Evolutionary conservation across 2,329 filamentous ascomycete genomes (phyloP).

Genomic region (Hymenoscyphus repandus): DNA sequence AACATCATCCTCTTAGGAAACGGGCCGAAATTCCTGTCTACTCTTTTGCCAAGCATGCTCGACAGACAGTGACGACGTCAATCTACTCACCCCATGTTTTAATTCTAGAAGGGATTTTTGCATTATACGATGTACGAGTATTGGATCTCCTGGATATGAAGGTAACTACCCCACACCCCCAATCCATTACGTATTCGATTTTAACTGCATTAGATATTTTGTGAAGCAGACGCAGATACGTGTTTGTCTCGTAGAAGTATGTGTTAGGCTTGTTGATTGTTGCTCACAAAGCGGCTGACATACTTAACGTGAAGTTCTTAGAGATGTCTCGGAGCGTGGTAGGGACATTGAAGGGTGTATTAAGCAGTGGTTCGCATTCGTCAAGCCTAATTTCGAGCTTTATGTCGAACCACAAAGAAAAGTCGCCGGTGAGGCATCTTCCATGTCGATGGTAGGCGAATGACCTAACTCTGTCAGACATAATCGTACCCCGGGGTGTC

Average conservation of each 20-base stretch:
- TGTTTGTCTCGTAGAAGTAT: constrained; percentile 83
- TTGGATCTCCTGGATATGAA: constrained; percentile 87
- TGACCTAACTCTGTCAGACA: constrained; percentile 47
- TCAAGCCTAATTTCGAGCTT: constrained; percentile 95
- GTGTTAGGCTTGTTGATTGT: constrained; percentile 26
- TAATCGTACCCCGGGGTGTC: constrained; percentile 91
- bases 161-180: constrained; percentile 39
- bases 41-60: constrained; percentile 87
- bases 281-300: background rate
- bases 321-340: constrained; percentile 84
- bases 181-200: background rate
- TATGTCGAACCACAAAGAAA: constrained; percentile 90
- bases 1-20: constrained; percentile 48
- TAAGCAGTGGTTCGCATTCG: constrained; percentile 95
- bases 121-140: constrained; percentile 81
- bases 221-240: constrained; percentile 91
- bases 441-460: background rate
- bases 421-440: constrained; percentile 58
- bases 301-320: constrained; percentile 44
- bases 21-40: constrained; percentile 90
- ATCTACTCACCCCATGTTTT: constrained; percentile 97
- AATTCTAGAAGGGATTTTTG: constrained; percentile 93
- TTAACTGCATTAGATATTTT: constrained; percentile 65
- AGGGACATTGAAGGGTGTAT: constrained; percentile 92
- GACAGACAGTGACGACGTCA: constrained; percentile 71